Conservation (phyloP, 2,329 filamentous ascomycete species). For the Colletotrichum sp. region DNA sequence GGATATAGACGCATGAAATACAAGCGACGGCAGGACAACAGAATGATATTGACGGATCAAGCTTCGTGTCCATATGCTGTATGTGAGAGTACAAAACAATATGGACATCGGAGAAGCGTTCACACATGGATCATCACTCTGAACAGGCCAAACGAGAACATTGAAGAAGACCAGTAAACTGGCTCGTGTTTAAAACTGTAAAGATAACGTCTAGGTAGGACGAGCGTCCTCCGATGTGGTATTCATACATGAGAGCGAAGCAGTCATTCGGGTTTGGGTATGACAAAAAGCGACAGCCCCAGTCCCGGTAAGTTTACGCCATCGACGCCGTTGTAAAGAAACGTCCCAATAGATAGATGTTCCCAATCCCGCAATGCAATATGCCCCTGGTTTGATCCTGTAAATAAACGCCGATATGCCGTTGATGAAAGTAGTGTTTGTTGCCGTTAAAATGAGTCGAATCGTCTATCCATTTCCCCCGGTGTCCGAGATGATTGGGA, state of each 20-base stretch:
- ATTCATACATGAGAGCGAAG: conserved; percentile 13
- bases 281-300: background rate
- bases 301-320: background rate
- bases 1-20: background rate
- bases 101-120: background rate
- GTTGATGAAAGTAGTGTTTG: background rate
- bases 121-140: no score
- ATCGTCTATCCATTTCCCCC: background rate
- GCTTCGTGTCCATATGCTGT: background rate
- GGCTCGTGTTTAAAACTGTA: background rate
- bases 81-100: background rate
- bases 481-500: background rate
- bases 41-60: background rate
- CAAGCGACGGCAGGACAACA: background rate
- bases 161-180: background rate
- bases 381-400: conserved; percentile 1
- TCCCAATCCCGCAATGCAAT: conserved; percentile 10
- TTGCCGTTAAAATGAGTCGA: background rate
- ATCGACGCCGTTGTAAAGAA: background rate
- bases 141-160: background rate
- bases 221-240: background rate
- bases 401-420: background rate
- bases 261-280: background rate
- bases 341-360: background rate
- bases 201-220: background rate